Evolutionary conservation across 305 asterid genomes (phyloP).

Genomic region (Nicotiana rustica): DNA sequence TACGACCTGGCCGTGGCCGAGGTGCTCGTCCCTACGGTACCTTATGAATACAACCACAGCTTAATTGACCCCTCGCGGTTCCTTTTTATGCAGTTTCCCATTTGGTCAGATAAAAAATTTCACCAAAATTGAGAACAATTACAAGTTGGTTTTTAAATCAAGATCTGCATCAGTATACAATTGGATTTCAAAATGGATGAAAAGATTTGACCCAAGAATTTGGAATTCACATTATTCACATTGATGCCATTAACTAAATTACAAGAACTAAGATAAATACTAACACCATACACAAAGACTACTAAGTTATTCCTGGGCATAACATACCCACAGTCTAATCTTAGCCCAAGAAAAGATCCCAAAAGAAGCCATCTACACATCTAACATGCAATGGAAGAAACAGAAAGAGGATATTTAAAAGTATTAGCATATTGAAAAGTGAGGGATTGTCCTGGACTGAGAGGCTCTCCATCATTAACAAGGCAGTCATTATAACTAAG

Average conservation of each 20-base stretch:
- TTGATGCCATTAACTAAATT: background rate
- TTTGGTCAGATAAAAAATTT: no score
- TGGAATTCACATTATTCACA: background rate
- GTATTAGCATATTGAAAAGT: constrained; percentile 69
- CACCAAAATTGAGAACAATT: no score
- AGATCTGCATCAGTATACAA: no score
- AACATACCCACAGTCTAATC: background rate
- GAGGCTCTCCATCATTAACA: constrained; percentile 60
- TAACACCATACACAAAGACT: constrained; percentile 5
- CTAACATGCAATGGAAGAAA: constrained; percentile 53
- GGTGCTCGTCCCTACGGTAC: no score
- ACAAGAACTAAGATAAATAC: background rate
- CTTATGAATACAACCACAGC: no score
- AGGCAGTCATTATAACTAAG: constrained; percentile 64
- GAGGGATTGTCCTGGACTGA: constrained; percentile 50
- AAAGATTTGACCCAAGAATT: no score
- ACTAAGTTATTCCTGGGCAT: background rate
- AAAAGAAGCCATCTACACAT: constrained; percentile 3
- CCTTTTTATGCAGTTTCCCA: no score
- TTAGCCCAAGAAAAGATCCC: background rate
- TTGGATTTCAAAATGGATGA: no score
- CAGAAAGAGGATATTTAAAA: constrained; percentile 52
- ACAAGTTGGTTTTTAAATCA: no score
- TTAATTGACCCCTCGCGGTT: no score
- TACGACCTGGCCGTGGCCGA: no score